phyloP scores from a whole-genome alignment of 495 filamentous ascomycete species.

The Penicillium salamii region DNA sequence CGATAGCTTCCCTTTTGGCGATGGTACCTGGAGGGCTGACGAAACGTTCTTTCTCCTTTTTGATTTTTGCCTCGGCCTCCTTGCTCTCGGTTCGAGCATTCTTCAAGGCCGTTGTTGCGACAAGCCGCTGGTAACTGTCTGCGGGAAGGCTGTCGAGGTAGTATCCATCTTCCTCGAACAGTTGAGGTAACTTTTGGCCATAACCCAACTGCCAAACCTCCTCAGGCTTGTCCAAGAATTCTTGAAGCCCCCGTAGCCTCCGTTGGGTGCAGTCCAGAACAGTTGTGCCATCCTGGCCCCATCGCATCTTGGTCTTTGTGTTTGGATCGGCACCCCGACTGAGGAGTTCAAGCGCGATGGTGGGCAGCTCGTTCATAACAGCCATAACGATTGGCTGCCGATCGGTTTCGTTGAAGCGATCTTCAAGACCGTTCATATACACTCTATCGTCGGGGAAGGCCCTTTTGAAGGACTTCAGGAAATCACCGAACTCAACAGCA shows the following conservation, averaged over 20 bases:
- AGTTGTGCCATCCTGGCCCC: conserved; percentile 7
- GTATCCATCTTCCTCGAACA: conserved; percentile 23
- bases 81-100: conserved; percentile 9
- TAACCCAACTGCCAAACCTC: too few relatives aligned
- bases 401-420: conserved; percentile 29
- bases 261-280: conserved; percentile 35
- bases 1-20: conserved; percentile 52
- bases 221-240: conserved; percentile 24
- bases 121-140: conserved; percentile 54
- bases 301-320: conserved; percentile 34
- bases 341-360: conserved; percentile 54
- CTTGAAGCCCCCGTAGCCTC: conserved; percentile 44
- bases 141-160: conserved; percentile 41
- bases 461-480: conserved; percentile 33
- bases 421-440: conserved; percentile 28
- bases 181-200: too few relatives aligned
- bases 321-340: conserved; percentile 58
- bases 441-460: not conserved
- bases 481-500: conserved; percentile 35
- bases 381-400: conserved; percentile 63
- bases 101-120: conserved; percentile 17
- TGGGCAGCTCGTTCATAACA: conserved; percentile 45
- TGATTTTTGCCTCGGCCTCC: not conserved
- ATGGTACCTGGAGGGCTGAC: conserved; percentile 29
- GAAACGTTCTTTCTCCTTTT: not conserved